These are phyloP conservation scores for Vitis hybrid DNA, from an alignment of 177 flowering plant genomes.

Conservation along the genomic window DNA sequence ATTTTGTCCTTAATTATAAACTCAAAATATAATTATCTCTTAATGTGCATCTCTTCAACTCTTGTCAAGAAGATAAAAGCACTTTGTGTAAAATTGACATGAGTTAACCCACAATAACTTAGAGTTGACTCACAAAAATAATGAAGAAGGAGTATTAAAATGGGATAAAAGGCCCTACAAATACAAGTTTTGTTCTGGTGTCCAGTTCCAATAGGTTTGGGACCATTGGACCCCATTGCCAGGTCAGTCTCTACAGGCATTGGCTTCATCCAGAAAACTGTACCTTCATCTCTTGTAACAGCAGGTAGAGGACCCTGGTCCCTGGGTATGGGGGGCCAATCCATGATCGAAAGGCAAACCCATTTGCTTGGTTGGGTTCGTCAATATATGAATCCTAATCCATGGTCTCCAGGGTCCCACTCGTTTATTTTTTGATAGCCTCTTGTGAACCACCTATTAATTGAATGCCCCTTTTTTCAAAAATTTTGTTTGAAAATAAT, in stretches of 20 bases:
- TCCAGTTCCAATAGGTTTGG: slow-evolving; percentile 15
- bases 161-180: background rate
- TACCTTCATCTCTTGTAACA: slow-evolving; percentile 6
- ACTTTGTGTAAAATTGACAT: too few relatives aligned
- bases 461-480: too few relatives aligned
- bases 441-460: background rate
- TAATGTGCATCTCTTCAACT: too few relatives aligned
- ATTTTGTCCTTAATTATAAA: too few relatives aligned
- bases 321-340: slow-evolving; percentile 5
- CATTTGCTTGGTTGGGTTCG: slow-evolving; percentile 10
- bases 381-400: slow-evolving; percentile 3
- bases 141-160: background rate
- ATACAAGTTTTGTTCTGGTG: background rate
- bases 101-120: too few relatives aligned
- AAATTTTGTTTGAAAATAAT: background rate
- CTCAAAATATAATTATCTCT: too few relatives aligned
- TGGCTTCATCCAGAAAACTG: slow-evolving; percentile 12
- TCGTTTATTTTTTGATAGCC: background rate
- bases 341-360: background rate
- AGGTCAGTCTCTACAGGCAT: slow-evolving; percentile 5
- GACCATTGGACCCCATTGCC: slow-evolving; percentile 16
- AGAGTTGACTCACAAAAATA: too few relatives aligned
- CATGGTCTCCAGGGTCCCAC: background rate
- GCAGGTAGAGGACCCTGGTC: slow-evolving; percentile 16
- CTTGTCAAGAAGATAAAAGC: too few relatives aligned